Base-by-base conservation (phyloP, 352 stramenopile genomes). In the Globisporangium orthogonon region DNA sequence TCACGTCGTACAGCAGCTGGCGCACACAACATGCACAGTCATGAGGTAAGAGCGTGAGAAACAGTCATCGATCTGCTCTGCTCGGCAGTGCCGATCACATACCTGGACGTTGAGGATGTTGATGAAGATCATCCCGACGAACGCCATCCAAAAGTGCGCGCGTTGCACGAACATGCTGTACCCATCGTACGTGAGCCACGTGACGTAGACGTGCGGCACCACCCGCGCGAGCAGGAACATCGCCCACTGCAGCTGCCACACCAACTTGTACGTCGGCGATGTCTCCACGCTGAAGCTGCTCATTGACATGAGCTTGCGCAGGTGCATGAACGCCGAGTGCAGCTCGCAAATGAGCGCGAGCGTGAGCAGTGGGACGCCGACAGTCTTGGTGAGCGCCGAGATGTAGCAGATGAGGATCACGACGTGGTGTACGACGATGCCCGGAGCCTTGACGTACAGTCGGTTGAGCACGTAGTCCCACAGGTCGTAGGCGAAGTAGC, bases 401-500 rank as follows among this genome's bases (percentile, higher is more conserved):
- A 84, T 86, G 66, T 91, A 89, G 67, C 82, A 91, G 55, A 87
- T 76, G 47, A 91, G 73, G 62, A 91, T 81, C 15, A 89, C 76
- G 41, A 86, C 78, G 65, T 91, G 82, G 57, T 91, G 82, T 31
- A 77, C 54, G 30, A 91, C 67, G 56, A 91, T 87, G 30, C 73
- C 74, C 9, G 78, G 77, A 0, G 78, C 68, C 60, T 89, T 89
- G 65, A 86, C 68, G 60, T 91, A 89, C 40, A 91, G 61, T 0
- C 76, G 65, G 44, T 91, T 76, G 30, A 89, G 67, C 65, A 88
- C 61, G 43, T 81, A 91, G 61, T 91, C 82, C 75, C 77, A 87
- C 51, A 89, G 73, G 50, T 91, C 82, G 54, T 91, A 89, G n/a
- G 74, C 78, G 63, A 91, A 91, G 60, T 91, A 91, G 15, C 82